Base-by-base conservation (phyloP, 140 eudicot genomes). In the Cichorium intybus region DNA sequence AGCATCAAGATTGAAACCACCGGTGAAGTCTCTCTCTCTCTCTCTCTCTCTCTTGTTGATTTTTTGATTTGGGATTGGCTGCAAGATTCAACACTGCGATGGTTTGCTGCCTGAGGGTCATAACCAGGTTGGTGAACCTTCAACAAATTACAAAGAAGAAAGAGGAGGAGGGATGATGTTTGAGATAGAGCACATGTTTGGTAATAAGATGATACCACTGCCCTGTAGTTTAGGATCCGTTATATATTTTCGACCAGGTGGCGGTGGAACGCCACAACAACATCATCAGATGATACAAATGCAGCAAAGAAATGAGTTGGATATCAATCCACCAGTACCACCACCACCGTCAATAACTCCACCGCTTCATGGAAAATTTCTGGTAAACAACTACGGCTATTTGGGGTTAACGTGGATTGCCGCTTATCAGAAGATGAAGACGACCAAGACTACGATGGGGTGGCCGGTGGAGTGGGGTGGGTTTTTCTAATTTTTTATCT, bases 371-470 rank as follows among this genome's bases (percentile, higher is more conserved):
- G 88, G 85, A 20, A 85, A 64, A 74, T 75, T 9, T 80, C 86
- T 24, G 86, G 88, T 31, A 89, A 86, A 80, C 67, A 88, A 53
- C 78, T 89, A 12, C 77, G 97, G 80, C 54, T 89, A 51, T 89
- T 89, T 55, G 97, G 97, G 20, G 97, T 86, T 56, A 89, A 89
- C 77, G 83, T 89, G 97, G 97, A 89, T 21, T 89, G 87, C 34
- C 79, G 83, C 29, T 65, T 83, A 10, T 35, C 72, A 2, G 85
- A 70, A 52, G 61, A 83, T 8, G 64, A 27, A 31, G 80, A 64
- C 21, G 73, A 70, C 12, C 67, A 64, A 53, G 21, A 64, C 24
- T 59, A 67, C 52, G 75, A 74, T 41, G n/a, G n/a, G n/a, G n/a
- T n/a, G n/a, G n/a, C n/a, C n/a, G n/a, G n/a, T n/a, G n/a, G n/a